Evolutionary conservation across 1,284 basidiomycete species (phyloP).

Genomic region (Sanghuangporus baumii): DNA sequence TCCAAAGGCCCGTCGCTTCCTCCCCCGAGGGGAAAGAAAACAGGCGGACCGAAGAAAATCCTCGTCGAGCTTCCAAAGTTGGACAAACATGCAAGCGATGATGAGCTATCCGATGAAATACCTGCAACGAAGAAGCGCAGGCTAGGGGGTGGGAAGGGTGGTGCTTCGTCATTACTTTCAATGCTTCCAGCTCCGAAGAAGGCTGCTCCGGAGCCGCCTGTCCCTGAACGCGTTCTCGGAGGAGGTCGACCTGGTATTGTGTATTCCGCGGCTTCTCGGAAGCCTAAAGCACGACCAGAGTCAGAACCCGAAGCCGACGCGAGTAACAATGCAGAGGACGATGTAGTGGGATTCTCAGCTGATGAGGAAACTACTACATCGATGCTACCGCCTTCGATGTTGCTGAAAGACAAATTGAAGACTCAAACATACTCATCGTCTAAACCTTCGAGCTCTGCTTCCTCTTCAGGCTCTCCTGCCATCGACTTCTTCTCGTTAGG

Average conservation of each 20-base stretch:
- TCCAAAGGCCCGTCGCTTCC: slow-evolving; percentile 33
- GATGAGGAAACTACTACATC: slow-evolving; percentile 23
- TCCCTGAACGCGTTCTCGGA: slow-evolving; percentile 55
- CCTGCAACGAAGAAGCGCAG: slow-evolving; percentile 57
- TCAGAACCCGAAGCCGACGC: slow-evolving; percentile 6
- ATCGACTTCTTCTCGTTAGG: slow-evolving; percentile 67
- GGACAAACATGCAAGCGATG: slow-evolving; percentile 34
- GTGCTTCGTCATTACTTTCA: slow-evolving; percentile 57
- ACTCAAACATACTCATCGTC: slow-evolving; percentile 43
- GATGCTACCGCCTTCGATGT: slow-evolving; percentile 49
- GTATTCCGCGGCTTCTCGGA: slow-evolving; percentile 37
- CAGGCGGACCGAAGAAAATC: slow-evolving; percentile 53
- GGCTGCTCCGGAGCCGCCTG: slow-evolving; percentile 32
- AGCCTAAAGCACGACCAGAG: slow-evolving; percentile 11
- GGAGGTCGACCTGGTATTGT: slow-evolving; percentile 56
- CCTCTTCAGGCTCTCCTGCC: slow-evolving; percentile 29
- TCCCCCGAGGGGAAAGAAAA: slow-evolving; percentile 32
- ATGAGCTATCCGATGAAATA: slow-evolving; percentile 36
- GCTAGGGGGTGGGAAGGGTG: slow-evolving; percentile 44
- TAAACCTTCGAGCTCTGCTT: slow-evolving; percentile 33
- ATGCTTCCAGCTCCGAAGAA: slow-evolving; percentile 75
- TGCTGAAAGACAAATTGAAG: slow-evolving; percentile 54
- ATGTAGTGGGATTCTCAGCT: slow-evolving; percentile 5
- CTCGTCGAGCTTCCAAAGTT: slow-evolving; percentile 60
- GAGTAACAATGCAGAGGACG: slow-evolving; percentile 19